These are phyloP conservation scores for Aspergillus fumigatiaffinis DNA, from an alignment of 2,329 filamentous ascomycete species.

Conservation along the genomic window DNA sequence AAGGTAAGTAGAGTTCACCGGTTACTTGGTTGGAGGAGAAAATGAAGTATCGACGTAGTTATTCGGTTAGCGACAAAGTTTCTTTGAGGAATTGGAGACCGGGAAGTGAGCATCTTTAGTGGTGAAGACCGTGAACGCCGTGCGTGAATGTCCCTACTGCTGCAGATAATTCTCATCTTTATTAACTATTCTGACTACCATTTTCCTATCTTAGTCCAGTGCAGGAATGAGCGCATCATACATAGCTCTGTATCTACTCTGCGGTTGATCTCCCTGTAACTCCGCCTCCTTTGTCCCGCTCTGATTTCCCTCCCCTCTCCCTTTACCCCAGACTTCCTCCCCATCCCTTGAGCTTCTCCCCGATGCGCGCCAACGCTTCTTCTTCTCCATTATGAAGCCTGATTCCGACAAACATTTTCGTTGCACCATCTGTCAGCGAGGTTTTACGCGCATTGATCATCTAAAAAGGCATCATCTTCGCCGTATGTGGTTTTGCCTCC, in stretches of 20 bases:
- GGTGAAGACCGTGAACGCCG: no score
- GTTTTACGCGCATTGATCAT: constrained; percentile 47
- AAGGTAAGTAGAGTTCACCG: no score
- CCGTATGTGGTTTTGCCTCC: constrained; percentile 30
- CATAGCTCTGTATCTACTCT: neutral
- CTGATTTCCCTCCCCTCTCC: constrained; percentile 14
- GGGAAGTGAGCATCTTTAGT: no score
- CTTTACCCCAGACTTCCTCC: constrained; percentile 12
- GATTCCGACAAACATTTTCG: constrained; percentile 39
- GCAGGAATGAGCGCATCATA: neutral
- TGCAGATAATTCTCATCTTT: no score
- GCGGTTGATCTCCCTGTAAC: neutral
- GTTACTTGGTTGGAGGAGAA: no score
- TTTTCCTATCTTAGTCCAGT: no score
- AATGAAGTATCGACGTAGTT: no score
- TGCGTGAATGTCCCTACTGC: no score
- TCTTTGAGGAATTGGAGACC: no score
- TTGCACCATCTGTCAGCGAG: constrained; percentile 43
- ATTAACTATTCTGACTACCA: no score
- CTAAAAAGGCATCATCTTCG: constrained; percentile 46
- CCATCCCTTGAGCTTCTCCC: constrained; percentile 17
- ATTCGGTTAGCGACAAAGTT: no score
- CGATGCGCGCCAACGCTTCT: constrained; percentile 15
- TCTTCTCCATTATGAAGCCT: constrained; percentile 29
- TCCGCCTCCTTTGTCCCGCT: constrained; percentile 2